Evolutionary conservation across 352 stramenopile species (phyloP).

Genomic region (Pythium aquatile): DNA sequence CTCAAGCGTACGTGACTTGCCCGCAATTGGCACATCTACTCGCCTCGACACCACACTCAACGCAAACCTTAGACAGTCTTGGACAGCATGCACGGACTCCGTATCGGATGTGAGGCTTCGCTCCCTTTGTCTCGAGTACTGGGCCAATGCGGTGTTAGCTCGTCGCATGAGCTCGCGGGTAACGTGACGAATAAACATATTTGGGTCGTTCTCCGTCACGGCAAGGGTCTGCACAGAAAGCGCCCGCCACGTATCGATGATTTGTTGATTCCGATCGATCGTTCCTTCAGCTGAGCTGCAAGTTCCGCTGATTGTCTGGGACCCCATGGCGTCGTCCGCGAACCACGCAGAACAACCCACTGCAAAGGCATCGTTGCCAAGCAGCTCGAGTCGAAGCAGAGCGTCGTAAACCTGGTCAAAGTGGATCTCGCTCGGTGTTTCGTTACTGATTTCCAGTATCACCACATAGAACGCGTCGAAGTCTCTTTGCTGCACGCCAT

Average conservation of each 20-base stretch:
- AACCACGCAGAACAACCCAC: constrained; percentile 17
- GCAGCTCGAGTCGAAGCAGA: constrained; percentile 8
- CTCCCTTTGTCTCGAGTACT: constrained; percentile 11
- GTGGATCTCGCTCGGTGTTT: constrained; percentile 15
- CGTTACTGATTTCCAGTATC: constrained; percentile 4
- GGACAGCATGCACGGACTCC: constrained; percentile 20
- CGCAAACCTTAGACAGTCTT: constrained; percentile 39
- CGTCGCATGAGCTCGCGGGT: neutral
- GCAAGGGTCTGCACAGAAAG: constrained; percentile 33
- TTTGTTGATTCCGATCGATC: neutral
- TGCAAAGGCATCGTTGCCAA: constrained; percentile 1
- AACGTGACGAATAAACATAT: constrained; percentile 33
- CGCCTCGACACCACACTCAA: constrained; percentile 46
- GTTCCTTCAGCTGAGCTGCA: neutral
- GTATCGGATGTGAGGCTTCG: neutral
- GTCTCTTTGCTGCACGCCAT: constrained; percentile 32
- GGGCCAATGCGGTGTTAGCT: neutral
- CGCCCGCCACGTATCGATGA: constrained; percentile 38
- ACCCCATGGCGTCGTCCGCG: neutral
- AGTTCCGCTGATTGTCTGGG: neutral
- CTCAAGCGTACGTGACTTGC: neutral
- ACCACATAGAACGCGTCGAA: constrained; percentile 40
- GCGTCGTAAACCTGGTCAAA: constrained; percentile 22
- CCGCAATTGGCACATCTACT: neutral
- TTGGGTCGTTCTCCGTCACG: constrained; percentile 55